Conservation (phyloP, 164 flowering plant species). For the Dillenia turbinata region DNA sequence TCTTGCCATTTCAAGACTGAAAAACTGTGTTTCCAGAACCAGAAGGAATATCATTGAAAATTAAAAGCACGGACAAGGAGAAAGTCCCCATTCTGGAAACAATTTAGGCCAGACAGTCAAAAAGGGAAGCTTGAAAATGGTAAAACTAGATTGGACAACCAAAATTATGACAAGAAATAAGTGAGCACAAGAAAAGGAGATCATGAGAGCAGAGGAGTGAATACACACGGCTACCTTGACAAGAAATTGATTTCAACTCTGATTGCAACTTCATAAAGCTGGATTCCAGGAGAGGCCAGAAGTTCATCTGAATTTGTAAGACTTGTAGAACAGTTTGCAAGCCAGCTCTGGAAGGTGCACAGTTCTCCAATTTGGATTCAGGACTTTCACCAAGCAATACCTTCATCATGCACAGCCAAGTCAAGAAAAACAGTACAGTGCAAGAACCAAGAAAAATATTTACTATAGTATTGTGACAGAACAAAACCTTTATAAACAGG, state of each 20-base stretch:
- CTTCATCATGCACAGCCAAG: conserved; percentile 29
- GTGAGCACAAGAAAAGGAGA: neutral
- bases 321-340: conserved; percentile 71
- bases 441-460: neutral
- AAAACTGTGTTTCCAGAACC: too few species aligned
- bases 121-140: neutral
- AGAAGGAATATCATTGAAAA: too few species aligned
- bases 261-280: conserved; percentile 39
- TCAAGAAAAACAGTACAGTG: neutral
- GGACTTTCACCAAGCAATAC: conserved; percentile 82
- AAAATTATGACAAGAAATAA: neutral
- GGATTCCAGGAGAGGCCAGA: conserved; percentile 64
- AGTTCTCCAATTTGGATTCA: conserved; percentile 22
- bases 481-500: too few species aligned
- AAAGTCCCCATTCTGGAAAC: neutral
- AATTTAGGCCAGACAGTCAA: neutral
- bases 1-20: too few species aligned
- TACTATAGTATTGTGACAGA: too few species aligned
- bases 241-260: conserved; percentile 34
- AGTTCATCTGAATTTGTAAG: conserved; percentile 63
- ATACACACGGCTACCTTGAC: conserved; percentile 47
- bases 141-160: neutral
- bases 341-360: conserved; percentile 64
- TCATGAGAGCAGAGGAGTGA: too few species aligned
- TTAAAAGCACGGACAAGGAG: neutral